Conservation (phyloP, 331 rosid genomes). For the Dryas integrifolia region DNA sequence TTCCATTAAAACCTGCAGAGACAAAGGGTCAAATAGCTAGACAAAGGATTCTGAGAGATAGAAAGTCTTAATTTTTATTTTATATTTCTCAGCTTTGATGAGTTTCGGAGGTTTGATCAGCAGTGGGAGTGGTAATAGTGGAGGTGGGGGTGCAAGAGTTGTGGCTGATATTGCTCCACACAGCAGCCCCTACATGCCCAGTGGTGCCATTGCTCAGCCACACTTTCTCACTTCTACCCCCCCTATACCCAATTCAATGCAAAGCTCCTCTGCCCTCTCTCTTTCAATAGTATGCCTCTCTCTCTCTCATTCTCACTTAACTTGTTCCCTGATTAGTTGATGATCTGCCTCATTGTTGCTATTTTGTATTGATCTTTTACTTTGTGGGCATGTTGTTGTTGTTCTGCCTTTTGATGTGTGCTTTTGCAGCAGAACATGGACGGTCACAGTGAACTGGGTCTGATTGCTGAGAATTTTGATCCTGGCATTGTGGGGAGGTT, state of each 20-base stretch:
- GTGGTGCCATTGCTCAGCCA: slow-evolving; percentile 35
- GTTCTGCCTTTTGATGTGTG: slow-evolving; percentile 13
- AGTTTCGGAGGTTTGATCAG: slow-evolving; percentile 42
- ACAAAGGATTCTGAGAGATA: slow-evolving; percentile 1
- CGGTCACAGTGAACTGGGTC: slow-evolving; percentile 45
- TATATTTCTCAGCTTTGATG: not conserved
- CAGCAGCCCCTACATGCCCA: slow-evolving; percentile 22
- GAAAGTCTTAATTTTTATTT: slow-evolving; percentile 3
- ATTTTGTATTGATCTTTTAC: not conserved
- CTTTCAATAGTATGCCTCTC: slow-evolving; percentile 41
- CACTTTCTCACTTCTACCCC: slow-evolving; percentile 24
- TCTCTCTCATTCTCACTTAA: slow-evolving; percentile 12
- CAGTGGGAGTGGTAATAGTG: slow-evolving; percentile 23
- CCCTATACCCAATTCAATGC: slow-evolving; percentile 37
- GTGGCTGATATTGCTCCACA: slow-evolving; percentile 43
- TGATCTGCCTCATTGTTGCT: not conserved
- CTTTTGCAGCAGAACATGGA: slow-evolving; percentile 68
- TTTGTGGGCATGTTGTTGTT: slow-evolving; percentile 10
- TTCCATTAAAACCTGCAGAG: slow-evolving; percentile 12
- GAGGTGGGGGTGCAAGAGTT: slow-evolving; percentile 32
- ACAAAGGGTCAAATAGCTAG: slow-evolving; percentile 4
- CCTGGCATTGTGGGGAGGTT: slow-evolving; percentile 44
- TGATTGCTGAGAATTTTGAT: slow-evolving; percentile 58
- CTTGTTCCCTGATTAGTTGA: not conserved
- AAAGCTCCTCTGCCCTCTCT: slow-evolving; percentile 44